Percentiles rank a stretch among this genome's conserved stretches.
phyloP scores from a whole-genome alignment of 2,329 filamentous ascomycete species.

The Arthrobotrys megalospora region DNA sequence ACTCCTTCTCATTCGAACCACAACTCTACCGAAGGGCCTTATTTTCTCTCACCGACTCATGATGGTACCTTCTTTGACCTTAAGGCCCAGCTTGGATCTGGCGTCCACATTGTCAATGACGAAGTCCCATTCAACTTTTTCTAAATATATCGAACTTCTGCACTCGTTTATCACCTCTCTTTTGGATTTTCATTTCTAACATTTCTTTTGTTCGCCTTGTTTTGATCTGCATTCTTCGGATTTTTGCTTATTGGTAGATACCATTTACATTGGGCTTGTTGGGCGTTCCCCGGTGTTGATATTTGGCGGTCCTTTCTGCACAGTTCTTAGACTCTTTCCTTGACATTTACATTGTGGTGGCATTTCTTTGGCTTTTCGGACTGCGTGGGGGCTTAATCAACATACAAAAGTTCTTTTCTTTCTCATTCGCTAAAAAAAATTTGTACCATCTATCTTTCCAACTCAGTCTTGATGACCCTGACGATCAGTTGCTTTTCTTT shows the following conservation, averaged over 20 bases:
- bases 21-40: slow-evolving; percentile 56
- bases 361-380: slow-evolving; percentile 16
- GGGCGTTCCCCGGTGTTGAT: slow-evolving; percentile 31
- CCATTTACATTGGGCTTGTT: slow-evolving; percentile 45
- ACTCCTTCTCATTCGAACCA: slow-evolving; percentile 58
- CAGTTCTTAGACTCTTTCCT: slow-evolving; percentile 7
- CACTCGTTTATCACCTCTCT: background rate
- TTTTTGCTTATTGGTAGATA: slow-evolving; percentile 39
- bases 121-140: slow-evolving; percentile 60
- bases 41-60: slow-evolving; percentile 46
- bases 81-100: slow-evolving; percentile 38
- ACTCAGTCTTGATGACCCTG: slow-evolving; percentile 27
- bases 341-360: slow-evolving; percentile 19
- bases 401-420: slow-evolving; percentile 30
- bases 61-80: slow-evolving; percentile 47
- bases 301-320: slow-evolving; percentile 6
- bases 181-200: background rate
- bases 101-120: slow-evolving; percentile 52
- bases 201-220: slow-evolving; percentile 37
- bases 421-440: slow-evolving; percentile 21
- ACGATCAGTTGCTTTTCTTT: slow-evolving; percentile 15
- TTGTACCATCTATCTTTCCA: slow-evolving; percentile 18
- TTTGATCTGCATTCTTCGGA: slow-evolving; percentile 6
- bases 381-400: slow-evolving; percentile 30
- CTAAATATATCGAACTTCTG: slow-evolving; percentile 12